Conservation (phyloP, 805 yeast genomes). For the Trichomonascus vanleenenianus region DNA sequence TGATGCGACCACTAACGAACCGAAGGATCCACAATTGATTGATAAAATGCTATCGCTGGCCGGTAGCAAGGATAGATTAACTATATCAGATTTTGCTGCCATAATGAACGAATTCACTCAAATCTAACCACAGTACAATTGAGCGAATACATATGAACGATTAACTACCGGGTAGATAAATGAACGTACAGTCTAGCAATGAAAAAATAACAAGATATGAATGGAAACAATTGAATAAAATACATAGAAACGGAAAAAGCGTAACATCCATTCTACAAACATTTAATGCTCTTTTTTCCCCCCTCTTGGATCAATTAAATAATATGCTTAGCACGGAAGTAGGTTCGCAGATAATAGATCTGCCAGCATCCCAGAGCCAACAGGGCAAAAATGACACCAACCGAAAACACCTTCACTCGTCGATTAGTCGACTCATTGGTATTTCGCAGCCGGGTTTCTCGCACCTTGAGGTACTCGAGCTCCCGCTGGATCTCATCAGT, state of each 20-base stretch:
- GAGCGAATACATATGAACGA: not conserved
- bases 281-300: not conserved
- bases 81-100: slow-evolving; percentile 18
- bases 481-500: slow-evolving; percentile 75
- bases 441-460: slow-evolving; percentile 91
- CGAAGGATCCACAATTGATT: too few relatives aligned
- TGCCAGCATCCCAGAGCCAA: slow-evolving; percentile 87
- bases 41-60: too few relatives aligned
- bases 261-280: not conserved
- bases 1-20: slow-evolving; percentile 6
- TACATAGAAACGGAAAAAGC: not conserved
- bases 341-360: slow-evolving; percentile 81
- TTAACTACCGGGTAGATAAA: too few relatives aligned
- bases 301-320: slow-evolving; percentile 17
- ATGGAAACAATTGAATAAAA: not conserved
- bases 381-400: slow-evolving; percentile 59
- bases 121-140: not conserved
- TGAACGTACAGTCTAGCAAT: too few relatives aligned
- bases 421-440: slow-evolving; percentile 94
- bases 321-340: slow-evolving; percentile 51
- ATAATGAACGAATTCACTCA: slow-evolving; percentile 17
- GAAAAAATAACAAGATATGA: too few relatives aligned
- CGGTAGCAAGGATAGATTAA: slow-evolving; percentile 7
- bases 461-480: slow-evolving; percentile 70
- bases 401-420: slow-evolving; percentile 83